Percentiles rank a stretch among this genome's conserved stretches.
Evolutionary conservation across 164 flowering plant genomes (phyloP).

Genomic region (Stephania japonica): DNA sequence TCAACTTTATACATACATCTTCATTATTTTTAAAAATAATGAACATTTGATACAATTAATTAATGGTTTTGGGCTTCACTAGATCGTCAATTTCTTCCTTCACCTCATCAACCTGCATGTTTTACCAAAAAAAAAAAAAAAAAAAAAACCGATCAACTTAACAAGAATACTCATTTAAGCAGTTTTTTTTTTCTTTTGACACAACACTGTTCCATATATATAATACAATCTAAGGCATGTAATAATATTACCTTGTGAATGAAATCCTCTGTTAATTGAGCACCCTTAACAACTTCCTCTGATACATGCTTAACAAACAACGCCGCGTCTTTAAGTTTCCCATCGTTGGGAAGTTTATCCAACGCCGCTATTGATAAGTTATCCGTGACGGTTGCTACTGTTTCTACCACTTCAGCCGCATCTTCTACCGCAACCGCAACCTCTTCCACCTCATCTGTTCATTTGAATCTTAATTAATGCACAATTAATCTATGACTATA

Average conservation of each 20-base stretch:
- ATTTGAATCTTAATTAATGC: no score
- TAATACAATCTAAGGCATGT: no score
- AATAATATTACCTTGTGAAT: conserved; percentile 29
- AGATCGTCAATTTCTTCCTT: conserved; percentile 12
- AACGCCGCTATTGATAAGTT: conserved; percentile 25
- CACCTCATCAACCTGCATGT: conserved; percentile 12
- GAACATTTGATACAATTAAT: not conserved
- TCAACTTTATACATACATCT: no score
- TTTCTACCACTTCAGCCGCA: conserved; percentile 26
- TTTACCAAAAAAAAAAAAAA: no score
- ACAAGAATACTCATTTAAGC: no score
- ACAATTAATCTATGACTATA: no score
- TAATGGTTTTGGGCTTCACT: conserved; percentile 2
- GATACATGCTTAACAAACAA: conserved; percentile 24
- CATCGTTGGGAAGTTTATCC: conserved; percentile 23
- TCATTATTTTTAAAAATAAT: no score
- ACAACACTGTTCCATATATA: no score
- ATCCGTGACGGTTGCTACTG: conserved; percentile 27
- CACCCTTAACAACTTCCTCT: conserved; percentile 24
- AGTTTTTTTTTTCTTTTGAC: no score
- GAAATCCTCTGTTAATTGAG: conserved; percentile 22
- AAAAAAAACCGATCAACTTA: no score
- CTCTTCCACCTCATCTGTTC: conserved; percentile 26
- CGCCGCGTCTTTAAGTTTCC: conserved; percentile 23
- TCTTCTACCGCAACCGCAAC: conserved; percentile 24